These are phyloP conservation scores for Thelonectria discophora DNA, from an alignment of 2,329 filamentous ascomycete species.

Conservation along the genomic window DNA sequence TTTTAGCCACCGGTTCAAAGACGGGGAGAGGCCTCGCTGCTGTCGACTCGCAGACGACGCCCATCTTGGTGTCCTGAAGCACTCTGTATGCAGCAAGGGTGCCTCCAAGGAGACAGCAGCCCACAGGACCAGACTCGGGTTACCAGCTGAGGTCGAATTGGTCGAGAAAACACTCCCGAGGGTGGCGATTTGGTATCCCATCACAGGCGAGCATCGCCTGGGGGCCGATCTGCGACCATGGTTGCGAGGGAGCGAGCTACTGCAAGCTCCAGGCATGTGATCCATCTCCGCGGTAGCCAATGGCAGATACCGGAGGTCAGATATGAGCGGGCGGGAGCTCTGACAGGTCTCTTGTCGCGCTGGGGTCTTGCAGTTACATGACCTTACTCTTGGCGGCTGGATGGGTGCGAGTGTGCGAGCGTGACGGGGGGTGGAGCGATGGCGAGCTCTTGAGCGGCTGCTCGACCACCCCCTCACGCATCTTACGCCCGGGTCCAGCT, in stretches of 20 bases:
- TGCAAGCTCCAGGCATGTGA: constrained; percentile 35
- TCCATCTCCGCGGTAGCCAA: constrained; percentile 40
- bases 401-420: no score
- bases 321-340: constrained; percentile 14
- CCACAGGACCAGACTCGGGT: constrained; percentile 9
- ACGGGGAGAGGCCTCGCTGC: constrained; percentile 1
- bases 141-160: not conserved
- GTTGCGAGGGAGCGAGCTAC: constrained; percentile 19
- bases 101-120: constrained; percentile 4
- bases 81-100: constrained; percentile 9
- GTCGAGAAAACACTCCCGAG: constrained; percentile 2
- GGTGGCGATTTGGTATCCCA: constrained; percentile 10
- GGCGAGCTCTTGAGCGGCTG: not conserved
- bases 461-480: not conserved
- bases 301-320: constrained; percentile 24
- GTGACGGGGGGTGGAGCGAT: not conserved
- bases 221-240: constrained; percentile 13
- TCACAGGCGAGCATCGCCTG: constrained; percentile 7
- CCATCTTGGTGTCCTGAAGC: constrained; percentile 1
- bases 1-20: constrained; percentile 6
- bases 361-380: not conserved
- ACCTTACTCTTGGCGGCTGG: not conserved
- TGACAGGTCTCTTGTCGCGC: constrained; percentile 5
- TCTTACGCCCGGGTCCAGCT: not conserved
- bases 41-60: not conserved